Evolutionary conservation across 768 basidiomycete species (phyloP), one percentile per base, ranked within the genome.

Genomic region (Dioszegia crocea): DNA sequence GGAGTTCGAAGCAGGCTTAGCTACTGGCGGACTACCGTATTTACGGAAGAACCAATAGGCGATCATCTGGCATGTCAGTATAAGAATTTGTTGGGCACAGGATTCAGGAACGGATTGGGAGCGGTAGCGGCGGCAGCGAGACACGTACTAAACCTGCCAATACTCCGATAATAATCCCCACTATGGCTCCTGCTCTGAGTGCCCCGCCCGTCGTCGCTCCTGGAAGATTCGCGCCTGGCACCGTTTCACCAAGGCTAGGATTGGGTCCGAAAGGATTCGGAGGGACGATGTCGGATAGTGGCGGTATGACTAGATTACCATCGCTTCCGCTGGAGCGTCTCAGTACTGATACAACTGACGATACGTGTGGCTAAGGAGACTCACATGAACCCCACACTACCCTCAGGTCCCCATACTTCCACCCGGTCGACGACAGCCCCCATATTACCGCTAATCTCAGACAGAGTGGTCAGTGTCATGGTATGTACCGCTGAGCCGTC

Each of bases 341-440:
- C 27, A 47, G 17, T 14, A 26, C 45, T 10, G 17, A 40, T 36
- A 23, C 3, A 41, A 38, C 10, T 19, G 9, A 23, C 33, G 33
- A 33, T 6, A 14, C 33, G 8, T 33, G 33, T 6, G 33, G 14
- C 8, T 14, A 6, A 29, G 44, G 33, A 16, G 6, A 62, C 68
- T 65, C 49, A 69, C 68, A 50, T 41, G 36, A 66, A 68, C 2
- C 64, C 60, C 0, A 64, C 56, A 4, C 19, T 50, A 1, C 71
- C 71, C 39, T 63, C 49, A 5, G 62, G 59, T 19, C 70, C 70
- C 26, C 48, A 63, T 1, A 57, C 47, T 10, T 53, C 60, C 11
- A 65, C 60, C 19, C 45, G 33, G 48, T 73, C 71, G 23, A 73
- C 51, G 0, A 70, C 65, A 8, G 69, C 43, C 2, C 68, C 71